A percentile compares a stretch with the other conserved stretches of the same genome.
Evolutionary conservation across 1,284 basidiomycete species (phyloP).

Genomic region (Tilletia setariae): DNA sequence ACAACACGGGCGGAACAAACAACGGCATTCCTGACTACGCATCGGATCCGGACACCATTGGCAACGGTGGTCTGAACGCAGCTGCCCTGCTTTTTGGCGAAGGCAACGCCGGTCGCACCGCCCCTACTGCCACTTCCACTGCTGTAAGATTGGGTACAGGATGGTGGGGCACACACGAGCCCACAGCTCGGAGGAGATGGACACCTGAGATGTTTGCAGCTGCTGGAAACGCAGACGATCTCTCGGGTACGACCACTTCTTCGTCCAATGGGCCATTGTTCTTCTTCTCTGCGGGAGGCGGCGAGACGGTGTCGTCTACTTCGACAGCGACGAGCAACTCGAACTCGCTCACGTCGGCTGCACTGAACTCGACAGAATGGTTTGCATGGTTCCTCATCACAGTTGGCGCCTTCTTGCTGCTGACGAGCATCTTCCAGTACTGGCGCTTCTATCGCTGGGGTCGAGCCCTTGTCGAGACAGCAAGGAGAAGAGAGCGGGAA

Average conservation of each 20-base stretch:
- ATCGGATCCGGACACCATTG: constrained; percentile 2
- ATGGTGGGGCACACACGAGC: constrained; percentile 12
- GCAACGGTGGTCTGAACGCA: background rate
- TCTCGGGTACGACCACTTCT: constrained; percentile 32
- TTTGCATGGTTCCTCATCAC: constrained; percentile 86
- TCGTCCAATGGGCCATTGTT: too few relatives aligned
- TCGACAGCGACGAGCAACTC: constrained; percentile 27
- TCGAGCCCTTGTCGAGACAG: constrained; percentile 39
- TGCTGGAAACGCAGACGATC: constrained; percentile 49
- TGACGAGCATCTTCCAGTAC: constrained; percentile 71
- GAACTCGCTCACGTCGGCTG: constrained; percentile 34
- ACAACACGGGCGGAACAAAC: background rate
- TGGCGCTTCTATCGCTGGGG: constrained; percentile 57
- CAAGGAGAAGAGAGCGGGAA: constrained; percentile 21
- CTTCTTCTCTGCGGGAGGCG: constrained; percentile 45
- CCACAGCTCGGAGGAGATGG: background rate
- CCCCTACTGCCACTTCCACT: background rate
- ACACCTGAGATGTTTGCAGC: constrained; percentile 45
- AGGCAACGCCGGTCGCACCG: background rate
- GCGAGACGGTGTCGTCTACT: constrained; percentile 52
- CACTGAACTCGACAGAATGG: constrained; percentile 66
- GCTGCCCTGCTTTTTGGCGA: background rate
- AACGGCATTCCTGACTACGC: background rate
- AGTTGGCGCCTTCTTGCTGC: constrained; percentile 75
- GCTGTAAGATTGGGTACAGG: background rate